Evolutionary conservation across 306 rosid species (phyloP).

Genomic region (Sicyos edulis): DNA sequence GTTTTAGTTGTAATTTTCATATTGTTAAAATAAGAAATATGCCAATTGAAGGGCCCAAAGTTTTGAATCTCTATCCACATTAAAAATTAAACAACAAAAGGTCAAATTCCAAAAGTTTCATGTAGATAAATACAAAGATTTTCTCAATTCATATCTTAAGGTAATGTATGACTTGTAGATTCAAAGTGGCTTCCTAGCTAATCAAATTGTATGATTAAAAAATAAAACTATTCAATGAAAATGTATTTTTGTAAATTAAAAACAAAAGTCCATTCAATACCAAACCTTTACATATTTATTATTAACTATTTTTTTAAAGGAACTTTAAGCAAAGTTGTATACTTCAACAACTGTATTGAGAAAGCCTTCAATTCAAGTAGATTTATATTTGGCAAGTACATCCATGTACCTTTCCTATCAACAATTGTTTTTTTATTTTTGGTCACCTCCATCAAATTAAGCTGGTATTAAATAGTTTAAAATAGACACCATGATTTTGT

Average conservation of each 20-base stretch:
- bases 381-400: constrained; percentile 13
- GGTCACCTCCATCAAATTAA: constrained; percentile 1
- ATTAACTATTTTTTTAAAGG: background rate
- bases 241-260: background rate
- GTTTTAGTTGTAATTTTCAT: too few relatives aligned
- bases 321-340: constrained; percentile 5
- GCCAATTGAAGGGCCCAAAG: background rate
- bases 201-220: background rate
- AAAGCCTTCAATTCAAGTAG: background rate
- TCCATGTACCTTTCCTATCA: background rate
- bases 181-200: background rate
- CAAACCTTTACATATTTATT: background rate
- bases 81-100: too few relatives aligned
- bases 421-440: background rate
- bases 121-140: background rate
- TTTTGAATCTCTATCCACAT: background rate
- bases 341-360: background rate
- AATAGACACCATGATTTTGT: background rate
- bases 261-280: background rate
- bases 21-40: too few relatives aligned
- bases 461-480: background rate
- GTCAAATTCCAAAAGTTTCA: background rate
- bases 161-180: background rate
- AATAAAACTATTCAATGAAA: background rate
- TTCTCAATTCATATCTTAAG: background rate